Percentiles rank a stretch among this genome's conserved stretches.
Conservation (phyloP, 2,329 filamentous ascomycete genomes). For the Phaeosphaeria sp. region DNA sequence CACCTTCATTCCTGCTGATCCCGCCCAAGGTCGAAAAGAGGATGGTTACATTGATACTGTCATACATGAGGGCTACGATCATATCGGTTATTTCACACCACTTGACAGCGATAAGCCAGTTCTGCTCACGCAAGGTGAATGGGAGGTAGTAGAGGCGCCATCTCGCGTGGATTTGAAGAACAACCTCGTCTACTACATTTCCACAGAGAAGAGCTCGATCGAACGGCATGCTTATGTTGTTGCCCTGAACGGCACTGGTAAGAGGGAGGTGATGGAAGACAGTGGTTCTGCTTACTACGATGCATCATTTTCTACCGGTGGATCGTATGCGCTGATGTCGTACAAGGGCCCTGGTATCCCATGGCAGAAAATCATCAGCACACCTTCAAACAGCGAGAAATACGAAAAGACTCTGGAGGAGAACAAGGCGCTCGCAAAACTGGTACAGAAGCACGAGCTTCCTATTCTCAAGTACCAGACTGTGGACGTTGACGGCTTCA, state of each 20-base stretch:
- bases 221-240: slow-evolving; percentile 93
- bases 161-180: slow-evolving; percentile 83
- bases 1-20: slow-evolving; percentile 83
- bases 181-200: slow-evolving; percentile 89
- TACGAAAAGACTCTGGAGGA: slow-evolving; percentile 79
- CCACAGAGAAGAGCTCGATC: slow-evolving; percentile 84
- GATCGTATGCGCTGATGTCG: slow-evolving; percentile 82
- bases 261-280: slow-evolving; percentile 76
- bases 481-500: slow-evolving; percentile 80
- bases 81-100: slow-evolving; percentile 91
- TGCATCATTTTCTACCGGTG: slow-evolving; percentile 82
- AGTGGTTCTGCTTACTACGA: slow-evolving; percentile 77
- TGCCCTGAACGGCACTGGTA: slow-evolving; percentile 76
- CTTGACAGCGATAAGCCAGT: slow-evolving; percentile 81
- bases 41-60: slow-evolving; percentile 95
- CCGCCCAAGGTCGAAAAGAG: slow-evolving; percentile 72
- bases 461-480: slow-evolving; percentile 84
- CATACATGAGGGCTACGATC: slow-evolving; percentile 84
- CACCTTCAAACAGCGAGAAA: slow-evolving; percentile 68
- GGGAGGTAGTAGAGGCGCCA: slow-evolving; percentile 89
- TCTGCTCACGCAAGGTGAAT: slow-evolving; percentile 84
- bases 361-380: slow-evolving; percentile 89
- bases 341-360: slow-evolving; percentile 87
- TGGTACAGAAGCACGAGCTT: slow-evolving; percentile 77
- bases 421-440: slow-evolving; percentile 72